phyloP scores from a whole-genome alignment of 495 filamentous ascomycete species.

The Penicillium bovifimosum region DNA sequence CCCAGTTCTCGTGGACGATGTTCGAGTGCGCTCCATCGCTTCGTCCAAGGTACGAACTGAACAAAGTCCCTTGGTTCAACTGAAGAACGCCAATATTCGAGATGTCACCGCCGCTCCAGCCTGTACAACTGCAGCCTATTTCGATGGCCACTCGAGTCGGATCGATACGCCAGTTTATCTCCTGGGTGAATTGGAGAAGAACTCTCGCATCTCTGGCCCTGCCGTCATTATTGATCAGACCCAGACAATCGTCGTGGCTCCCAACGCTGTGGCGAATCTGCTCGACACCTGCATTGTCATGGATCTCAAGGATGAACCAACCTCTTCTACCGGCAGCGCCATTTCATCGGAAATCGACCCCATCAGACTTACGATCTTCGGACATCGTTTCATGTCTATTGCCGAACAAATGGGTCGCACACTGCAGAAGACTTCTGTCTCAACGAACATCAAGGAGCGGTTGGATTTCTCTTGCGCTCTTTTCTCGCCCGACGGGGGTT shows the following conservation, averaged over 20 bases:
- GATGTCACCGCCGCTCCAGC: conserved; percentile 27
- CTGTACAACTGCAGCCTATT: conserved; percentile 39
- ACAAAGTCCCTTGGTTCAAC: conserved; percentile 36
- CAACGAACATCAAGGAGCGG: conserved; percentile 89
- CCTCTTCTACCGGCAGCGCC: conserved; percentile 32
- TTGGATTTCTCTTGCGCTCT: conserved; percentile 89
- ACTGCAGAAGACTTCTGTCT: conserved; percentile 85
- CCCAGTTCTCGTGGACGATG: conserved; percentile 47
- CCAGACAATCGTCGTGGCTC: conserved; percentile 87
- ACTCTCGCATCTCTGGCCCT: conserved; percentile 75
- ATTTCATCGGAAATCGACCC: conserved; percentile 65
- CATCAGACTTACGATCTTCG: conserved; percentile 85
- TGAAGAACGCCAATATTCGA: conserved; percentile 29
- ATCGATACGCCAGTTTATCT: conserved; percentile 81
- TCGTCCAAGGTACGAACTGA: conserved; percentile 38
- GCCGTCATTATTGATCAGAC: conserved; percentile 92
- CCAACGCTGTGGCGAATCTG: conserved; percentile 47
- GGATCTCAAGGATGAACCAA: conserved; percentile 43
- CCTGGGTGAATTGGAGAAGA: conserved; percentile 68
- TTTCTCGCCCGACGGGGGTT: conserved; percentile 70
- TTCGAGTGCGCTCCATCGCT: conserved; percentile 46
- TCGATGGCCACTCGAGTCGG: conserved; percentile 59
- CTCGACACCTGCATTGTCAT: conserved; percentile 68
- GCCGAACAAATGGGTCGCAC: conserved; percentile 91
- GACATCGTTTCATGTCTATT: conserved; percentile 90